Conservation (phyloP, 306 rosid species). For the Amphicarpaea edgeworthii region DNA sequence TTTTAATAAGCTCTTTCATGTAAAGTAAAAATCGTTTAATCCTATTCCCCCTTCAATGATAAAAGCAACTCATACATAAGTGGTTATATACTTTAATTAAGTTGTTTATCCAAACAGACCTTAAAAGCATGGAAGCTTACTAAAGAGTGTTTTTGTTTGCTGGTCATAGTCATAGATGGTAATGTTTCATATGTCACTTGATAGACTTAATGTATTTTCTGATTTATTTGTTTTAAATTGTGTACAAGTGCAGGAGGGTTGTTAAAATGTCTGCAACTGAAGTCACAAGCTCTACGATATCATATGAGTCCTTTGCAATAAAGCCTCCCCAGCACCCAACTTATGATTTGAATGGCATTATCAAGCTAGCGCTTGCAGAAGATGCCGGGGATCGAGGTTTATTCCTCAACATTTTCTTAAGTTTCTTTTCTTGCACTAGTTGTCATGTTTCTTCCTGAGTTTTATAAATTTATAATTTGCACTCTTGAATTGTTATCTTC, state of each 20-base stretch:
- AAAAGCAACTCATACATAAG: no score
- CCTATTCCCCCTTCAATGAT: no score
- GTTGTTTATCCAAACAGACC: not conserved
- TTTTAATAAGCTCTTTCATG: no score
- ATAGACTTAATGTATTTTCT: constrained; percentile 4
- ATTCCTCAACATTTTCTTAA: constrained; percentile 16
- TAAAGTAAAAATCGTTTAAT: not conserved
- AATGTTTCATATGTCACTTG: constrained; percentile 9
- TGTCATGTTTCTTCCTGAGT: not conserved
- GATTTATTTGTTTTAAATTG: constrained; percentile 33
- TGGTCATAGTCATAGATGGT: not conserved
- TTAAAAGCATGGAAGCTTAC: not conserved
- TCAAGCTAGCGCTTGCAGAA: constrained; percentile 84
- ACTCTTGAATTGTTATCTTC: not conserved
- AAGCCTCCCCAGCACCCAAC: constrained; percentile 92
- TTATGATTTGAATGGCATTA: constrained; percentile 76
- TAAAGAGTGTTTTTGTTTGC: not conserved
- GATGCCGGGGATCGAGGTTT: constrained; percentile 86
- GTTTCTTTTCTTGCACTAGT: constrained; percentile 2
- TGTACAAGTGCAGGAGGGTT: constrained; percentile 51
- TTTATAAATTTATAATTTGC: not conserved
- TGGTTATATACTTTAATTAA: not conserved
- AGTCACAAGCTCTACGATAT: constrained; percentile 43
- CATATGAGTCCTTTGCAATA: constrained; percentile 59
- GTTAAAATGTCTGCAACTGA: constrained; percentile 64